Evolutionary conservation across 2,329 filamentous ascomycete species (phyloP), one percentile per base, ranked within the genome.

Genomic region (Penicillium sp.): DNA sequence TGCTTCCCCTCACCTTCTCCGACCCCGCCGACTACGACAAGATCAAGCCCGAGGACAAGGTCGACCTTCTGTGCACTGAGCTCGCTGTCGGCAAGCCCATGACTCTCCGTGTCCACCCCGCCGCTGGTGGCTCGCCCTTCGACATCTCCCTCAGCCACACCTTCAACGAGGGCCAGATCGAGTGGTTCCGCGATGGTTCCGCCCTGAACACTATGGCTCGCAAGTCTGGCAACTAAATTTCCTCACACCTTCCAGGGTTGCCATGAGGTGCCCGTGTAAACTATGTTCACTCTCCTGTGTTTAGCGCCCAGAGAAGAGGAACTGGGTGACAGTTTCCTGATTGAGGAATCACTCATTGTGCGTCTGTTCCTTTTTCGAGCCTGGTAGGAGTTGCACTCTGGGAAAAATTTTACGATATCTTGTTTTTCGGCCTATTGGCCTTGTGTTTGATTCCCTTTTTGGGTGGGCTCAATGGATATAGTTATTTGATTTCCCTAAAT

Each of bases 181-280:
- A 96, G 77, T 98, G 93, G 93, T 98, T 98, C 82, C 90, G 89
- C 81, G 94, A 97, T 72, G 93, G 93, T 59, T 90, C 85, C 66
- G 93, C 93, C 46, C 80, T 98, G 59, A 98, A 98, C 84, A 96
- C 90, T 63, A 98, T 98, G 91, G 90, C 91, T 60, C 94, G 93
- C 83, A 67, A 69, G 53, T 49, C 62, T 44, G 60, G 44, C 46
- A 62, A 62, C 44, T 69, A 69, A 64, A 60, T 52, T 22, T 5
- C 10, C 22, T 37, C 31, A 11, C 16, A 9, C 24, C 35, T 37
- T 18, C 8, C 13, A 24, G 20, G 35, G 20, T n/a, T 22, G 18
- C 35, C 35, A 20, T 29, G 4, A 35, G 43, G 23, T 40, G 31
- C 47, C 46, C 45, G 50, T 59, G 56, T 59, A 59, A 58, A 59